Base-by-base conservation (phyloP, 2,329 filamentous ascomycete species). In the Thielaviopsis ethacetica region DNA sequence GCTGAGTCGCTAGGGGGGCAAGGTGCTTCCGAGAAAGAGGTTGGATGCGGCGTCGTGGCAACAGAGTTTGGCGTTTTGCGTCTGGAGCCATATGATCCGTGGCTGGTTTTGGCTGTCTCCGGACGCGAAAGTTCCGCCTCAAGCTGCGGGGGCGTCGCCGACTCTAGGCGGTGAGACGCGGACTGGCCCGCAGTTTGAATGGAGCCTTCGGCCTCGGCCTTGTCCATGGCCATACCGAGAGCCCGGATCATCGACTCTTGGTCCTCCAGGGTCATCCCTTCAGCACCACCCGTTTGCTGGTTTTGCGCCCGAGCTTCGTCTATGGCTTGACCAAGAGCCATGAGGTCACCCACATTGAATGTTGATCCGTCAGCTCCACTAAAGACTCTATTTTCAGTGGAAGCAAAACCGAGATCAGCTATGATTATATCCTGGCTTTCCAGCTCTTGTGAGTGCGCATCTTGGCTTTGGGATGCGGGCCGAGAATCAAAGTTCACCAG, bases 1-100 rank as follows among this genome's bases (percentile, higher is more conserved):
- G 64, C 54, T 22, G 67, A 66, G 60, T 80, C 77, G 61, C 73
- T 77, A 9, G 72, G 70, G 9, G 75, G 72, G 56, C 71, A 72
- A 0, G 69, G 64, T 12, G 71, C 68, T 60, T 75, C 72, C 1
- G 74, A 69, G 61, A 71, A 66, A 0, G 71, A 72, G 13, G 67
- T 66, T 10, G 70, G 76, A 68, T 63, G 71, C 68, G 64, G 71
- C 65, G 65, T 70, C 62, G 63, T 73, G 64, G 66, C 74, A 26
- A 50, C 34, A 27, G 56, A 50, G 38, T 50, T 58, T 9, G 50
- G 56, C 17, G 41, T 56, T 24, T 44, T 57, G 17, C n/a, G 53
- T 41, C 38, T 59, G 53, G 49, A 59, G 44, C 30, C 53, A 22
- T 30, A 53, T 17, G 44, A 59, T 22, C 41, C 53, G 30, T 26